A percentile compares a stretch with the other conserved stretches of the same genome.
Conservation (phyloP, 1,284 basidiomycete genomes). For the Porogramme epimiltina region DNA sequence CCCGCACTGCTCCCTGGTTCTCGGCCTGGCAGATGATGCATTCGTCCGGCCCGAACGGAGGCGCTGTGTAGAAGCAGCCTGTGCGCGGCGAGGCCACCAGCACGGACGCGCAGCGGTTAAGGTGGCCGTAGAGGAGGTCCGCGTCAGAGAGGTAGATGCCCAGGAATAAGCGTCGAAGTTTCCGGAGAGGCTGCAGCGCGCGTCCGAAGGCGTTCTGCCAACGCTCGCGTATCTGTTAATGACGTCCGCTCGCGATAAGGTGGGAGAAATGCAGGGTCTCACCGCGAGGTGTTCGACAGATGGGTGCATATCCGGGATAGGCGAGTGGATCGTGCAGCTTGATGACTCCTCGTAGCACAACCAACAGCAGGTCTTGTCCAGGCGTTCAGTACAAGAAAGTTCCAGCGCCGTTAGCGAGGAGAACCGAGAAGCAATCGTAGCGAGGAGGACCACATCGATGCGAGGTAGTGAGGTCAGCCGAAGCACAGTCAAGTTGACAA, state of each 20-base stretch:
- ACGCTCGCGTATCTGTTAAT: neutral
- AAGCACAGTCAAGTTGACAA: conserved; percentile 38
- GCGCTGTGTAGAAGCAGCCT: conserved; percentile 26
- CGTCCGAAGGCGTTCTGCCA: conserved; percentile 5
- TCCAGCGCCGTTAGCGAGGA: conserved; percentile 47
- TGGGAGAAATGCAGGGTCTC: conserved; percentile 23
- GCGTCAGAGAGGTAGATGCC: conserved; percentile 60
- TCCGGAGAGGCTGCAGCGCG: conserved; percentile 22
- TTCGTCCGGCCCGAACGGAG: conserved; percentile 36
- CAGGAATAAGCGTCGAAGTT: conserved; percentile 53
- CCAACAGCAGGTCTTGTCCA: conserved; percentile 60
- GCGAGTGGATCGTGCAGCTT: conserved; percentile 57
- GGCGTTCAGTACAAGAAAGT: conserved; percentile 57
- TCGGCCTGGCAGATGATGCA: conserved; percentile 36
- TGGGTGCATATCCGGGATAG: conserved; percentile 52
- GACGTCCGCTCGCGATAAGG: neutral
- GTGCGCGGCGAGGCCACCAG: conserved; percentile 37
- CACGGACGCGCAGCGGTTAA: conserved; percentile 35
- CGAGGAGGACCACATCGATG: conserved; percentile 51
- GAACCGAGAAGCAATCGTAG: conserved; percentile 46
- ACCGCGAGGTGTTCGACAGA: conserved; percentile 50
- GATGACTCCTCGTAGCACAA: conserved; percentile 63
- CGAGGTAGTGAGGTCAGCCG: conserved; percentile 53
- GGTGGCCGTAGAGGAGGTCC: conserved; percentile 37
- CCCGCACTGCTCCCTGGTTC: conserved; percentile 32